Evolutionary conservation across 225 moss, liverwort and hornwort species (phyloP), one percentile per base, ranked within the genome.

Genomic region (Physcomitrium patens): DNA sequence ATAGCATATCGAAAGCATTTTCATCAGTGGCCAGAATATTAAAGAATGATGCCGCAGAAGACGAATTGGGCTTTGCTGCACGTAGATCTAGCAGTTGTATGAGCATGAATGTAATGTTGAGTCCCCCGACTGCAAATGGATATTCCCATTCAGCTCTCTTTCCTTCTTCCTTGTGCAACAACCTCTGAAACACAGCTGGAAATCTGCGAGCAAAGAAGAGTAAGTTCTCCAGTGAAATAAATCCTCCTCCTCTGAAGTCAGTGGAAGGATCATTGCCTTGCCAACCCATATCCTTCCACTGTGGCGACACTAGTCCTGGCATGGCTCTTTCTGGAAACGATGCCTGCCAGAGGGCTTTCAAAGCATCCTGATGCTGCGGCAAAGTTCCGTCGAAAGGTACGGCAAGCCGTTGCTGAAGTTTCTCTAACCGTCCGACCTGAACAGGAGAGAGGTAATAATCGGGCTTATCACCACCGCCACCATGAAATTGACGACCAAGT

Each of bases 281-380:
- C 97, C 97, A 97, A 13, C 96, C 96, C 94, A 97, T 97, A 65
- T 97, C 96, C 81, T 97, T 97, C 94, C 96, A 97, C 63, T 97
- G 94, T 42, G 94, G 89, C 26, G 94, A 97, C 43, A 97, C 89
- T 65, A 97, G 86, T 19, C 94, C 92, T 11, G 91, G 91, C 69
- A 94, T 79, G 10, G 76, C 77, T 76, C 88, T 86, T 18, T 69
- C 85, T n/a, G 82, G 86, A 71, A 86, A 97, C 4, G 93, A 83
- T 19, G 81, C 91, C 27, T 71, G 78, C 97, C 97, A 97, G 1
- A 97, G 84, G 23, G 78, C 80, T 75, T 82, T 93, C 76, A 97
- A 59, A 22, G 94, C 93, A 69, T 91, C 89, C 87, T 97, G 93
- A 76, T 97, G 97, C 50, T 82, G 81, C 11, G 50, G 73, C 58